phyloP scores from a whole-genome alignment of 2,329 filamentous ascomycete genomes.

The Pleurostoma richardsiae region DNA sequence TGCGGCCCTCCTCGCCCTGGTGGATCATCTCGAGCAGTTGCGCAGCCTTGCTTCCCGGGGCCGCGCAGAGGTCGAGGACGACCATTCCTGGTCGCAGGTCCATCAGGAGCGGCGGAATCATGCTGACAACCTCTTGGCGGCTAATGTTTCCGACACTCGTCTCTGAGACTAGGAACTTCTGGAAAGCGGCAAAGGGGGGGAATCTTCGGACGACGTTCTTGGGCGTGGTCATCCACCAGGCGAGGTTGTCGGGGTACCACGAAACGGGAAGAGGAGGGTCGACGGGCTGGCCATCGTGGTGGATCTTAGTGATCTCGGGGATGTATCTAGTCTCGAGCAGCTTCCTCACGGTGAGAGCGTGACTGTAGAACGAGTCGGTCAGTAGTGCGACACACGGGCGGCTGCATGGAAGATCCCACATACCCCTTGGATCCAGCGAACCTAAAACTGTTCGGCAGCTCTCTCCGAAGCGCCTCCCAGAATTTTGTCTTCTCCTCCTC shows the following conservation, averaged over 20 bases:
- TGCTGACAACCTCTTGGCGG: slow-evolving; percentile 95
- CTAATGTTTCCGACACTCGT: slow-evolving; percentile 97
- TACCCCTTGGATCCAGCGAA: slow-evolving; percentile 94
- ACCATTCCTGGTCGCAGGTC: slow-evolving; percentile 88
- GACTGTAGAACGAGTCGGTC: slow-evolving; percentile 40
- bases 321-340: slow-evolving; percentile 86
- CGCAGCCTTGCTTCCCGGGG: slow-evolving; percentile 93
- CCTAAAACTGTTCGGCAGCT: slow-evolving; percentile 94
- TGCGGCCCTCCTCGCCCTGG: slow-evolving; percentile 81
- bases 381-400: not conserved
- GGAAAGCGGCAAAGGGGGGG: slow-evolving; percentile 89
- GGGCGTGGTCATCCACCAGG: slow-evolving; percentile 97
- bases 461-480: slow-evolving; percentile 76
- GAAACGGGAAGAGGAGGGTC: slow-evolving; percentile 75
- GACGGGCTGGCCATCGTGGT: slow-evolving; percentile 76
- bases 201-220: slow-evolving; percentile 95
- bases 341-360: slow-evolving; percentile 88
- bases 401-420: slow-evolving; percentile 4
- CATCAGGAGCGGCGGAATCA: slow-evolving; percentile 95
- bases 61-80: slow-evolving; percentile 92
- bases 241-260: slow-evolving; percentile 93
- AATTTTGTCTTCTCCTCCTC: slow-evolving; percentile 76
- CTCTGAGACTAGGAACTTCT: slow-evolving; percentile 96
- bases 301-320: slow-evolving; percentile 80
- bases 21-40: slow-evolving; percentile 95